Evolutionary conservation across 1,139 yeast genomes (phyloP).

Genomic region (Groenewaldozyma auringiensis): DNA sequence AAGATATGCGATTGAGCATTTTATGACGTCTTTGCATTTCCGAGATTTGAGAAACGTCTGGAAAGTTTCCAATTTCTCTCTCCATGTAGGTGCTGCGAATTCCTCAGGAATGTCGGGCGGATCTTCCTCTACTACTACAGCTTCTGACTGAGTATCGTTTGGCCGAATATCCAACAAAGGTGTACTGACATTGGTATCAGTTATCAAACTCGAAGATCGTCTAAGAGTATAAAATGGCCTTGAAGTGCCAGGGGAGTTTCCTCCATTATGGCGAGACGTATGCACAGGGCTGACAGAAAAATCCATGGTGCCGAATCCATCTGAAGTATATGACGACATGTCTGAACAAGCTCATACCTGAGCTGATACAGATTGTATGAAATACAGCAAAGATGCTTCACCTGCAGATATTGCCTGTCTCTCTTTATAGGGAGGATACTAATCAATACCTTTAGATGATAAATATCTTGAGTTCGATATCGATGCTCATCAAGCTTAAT

Average conservation of each 20-base stretch:
- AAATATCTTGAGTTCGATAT: no score
- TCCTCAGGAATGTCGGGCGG: not conserved
- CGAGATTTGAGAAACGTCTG: not conserved
- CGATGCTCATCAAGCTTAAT: no score
- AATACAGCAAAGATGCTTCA: no score
- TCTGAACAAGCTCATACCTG: not conserved
- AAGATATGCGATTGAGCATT: conserved; percentile 65
- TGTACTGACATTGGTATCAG: not conserved
- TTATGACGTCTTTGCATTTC: conserved; percentile 33
- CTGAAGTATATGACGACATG: not conserved
- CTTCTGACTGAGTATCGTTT: not conserved
- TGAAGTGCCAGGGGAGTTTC: not conserved
- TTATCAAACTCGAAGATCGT: not conserved
- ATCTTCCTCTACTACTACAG: not conserved
- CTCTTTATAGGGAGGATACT: not conserved
- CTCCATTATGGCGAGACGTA: not conserved
- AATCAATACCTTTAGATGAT: no score
- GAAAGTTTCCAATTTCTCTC: not conserved
- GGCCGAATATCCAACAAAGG: not conserved
- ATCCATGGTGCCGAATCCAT: not conserved
- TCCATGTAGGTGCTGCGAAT: not conserved
- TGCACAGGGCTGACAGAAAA: not conserved
- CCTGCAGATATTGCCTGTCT: not conserved
- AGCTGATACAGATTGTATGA: no score
- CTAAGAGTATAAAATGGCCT: not conserved